Conservation (phyloP, 331 rosid genomes). For the Pyrus hybrid region DNA sequence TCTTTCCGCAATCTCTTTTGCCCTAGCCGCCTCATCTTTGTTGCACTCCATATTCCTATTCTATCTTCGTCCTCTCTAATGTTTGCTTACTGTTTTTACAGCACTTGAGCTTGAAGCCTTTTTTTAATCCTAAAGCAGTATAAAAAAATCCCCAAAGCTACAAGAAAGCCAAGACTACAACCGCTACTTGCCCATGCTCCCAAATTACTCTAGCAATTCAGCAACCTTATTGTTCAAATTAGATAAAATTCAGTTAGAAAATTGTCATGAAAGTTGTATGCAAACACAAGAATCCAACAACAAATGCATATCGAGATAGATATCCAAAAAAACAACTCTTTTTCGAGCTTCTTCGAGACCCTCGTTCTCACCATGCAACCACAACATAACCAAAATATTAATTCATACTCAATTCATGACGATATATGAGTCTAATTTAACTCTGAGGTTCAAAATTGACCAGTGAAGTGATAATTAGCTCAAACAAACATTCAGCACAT, state of each 20-base stretch:
- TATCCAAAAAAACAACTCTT: background rate
- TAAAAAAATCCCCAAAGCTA: too few species aligned
- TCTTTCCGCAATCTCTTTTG: constrained; percentile 39
- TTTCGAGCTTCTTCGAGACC: background rate
- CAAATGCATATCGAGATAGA: background rate
- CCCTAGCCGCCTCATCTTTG: constrained; percentile 35
- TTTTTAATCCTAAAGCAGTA: too few species aligned
- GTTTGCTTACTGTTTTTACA: background rate
- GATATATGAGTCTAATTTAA: background rate
- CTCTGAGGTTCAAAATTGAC: background rate
- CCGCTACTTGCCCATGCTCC: background rate
- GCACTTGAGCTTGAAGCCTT: too few species aligned
- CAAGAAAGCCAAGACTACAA: too few species aligned
- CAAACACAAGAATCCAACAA: background rate
- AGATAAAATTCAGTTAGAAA: background rate
- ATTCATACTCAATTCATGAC: background rate
- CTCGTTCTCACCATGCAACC: background rate
- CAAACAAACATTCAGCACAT: background rate
- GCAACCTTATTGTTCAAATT: background rate
- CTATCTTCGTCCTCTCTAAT: background rate
- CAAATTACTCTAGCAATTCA: constrained; percentile 1
- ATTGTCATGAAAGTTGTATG: background rate
- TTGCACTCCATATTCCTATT: constrained; percentile 31
- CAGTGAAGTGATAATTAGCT: background rate
- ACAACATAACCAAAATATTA: background rate